phyloP scores from a whole-genome alignment of 2,329 filamentous ascomycete genomes.

The Penicillium sp. region DNA sequence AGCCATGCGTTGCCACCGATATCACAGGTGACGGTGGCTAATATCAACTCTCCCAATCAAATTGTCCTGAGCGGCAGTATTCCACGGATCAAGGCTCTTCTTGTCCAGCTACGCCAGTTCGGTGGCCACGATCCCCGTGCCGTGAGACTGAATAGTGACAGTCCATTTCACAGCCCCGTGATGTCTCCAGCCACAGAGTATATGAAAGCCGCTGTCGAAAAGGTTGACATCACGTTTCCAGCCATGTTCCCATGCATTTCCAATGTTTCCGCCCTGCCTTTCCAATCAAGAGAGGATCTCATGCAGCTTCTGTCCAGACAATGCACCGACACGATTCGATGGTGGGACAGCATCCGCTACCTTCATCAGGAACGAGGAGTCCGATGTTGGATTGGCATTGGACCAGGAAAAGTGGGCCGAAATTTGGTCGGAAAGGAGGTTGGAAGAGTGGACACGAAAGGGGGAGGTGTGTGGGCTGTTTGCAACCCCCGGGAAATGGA shows the following conservation, averaged over 20 bases:
- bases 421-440: slow-evolving; percentile 96
- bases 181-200: slow-evolving; percentile 81
- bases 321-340: slow-evolving; percentile 87
- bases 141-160: slow-evolving; percentile 82
- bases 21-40: slow-evolving; percentile 85
- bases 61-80: slow-evolving; percentile 91
- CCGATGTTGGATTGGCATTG: slow-evolving; percentile 84
- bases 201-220: slow-evolving; percentile 69
- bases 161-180: slow-evolving; percentile 86
- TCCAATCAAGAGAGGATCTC: slow-evolving; percentile 70
- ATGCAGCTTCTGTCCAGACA: slow-evolving; percentile 77
- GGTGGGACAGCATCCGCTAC: slow-evolving; percentile 93
- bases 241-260: slow-evolving; percentile 76
- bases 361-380: slow-evolving; percentile 82
- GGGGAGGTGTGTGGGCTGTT: slow-evolving; percentile 90
- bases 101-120: slow-evolving; percentile 85
- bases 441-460: slow-evolving; percentile 77
- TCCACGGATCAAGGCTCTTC: slow-evolving; percentile 74
- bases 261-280: slow-evolving; percentile 82
- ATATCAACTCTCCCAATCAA: slow-evolving; percentile 95
- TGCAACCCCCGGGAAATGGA: slow-evolving; percentile 77
- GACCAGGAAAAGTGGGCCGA: slow-evolving; percentile 88
- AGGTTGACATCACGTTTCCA: slow-evolving; percentile 70
- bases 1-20: slow-evolving; percentile 71
- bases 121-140: slow-evolving; percentile 87